Evolutionary conservation across 768 basidiomycete species (phyloP), one percentile per base, ranked within the genome.

Genomic region (Boletus tomentosulus): DNA sequence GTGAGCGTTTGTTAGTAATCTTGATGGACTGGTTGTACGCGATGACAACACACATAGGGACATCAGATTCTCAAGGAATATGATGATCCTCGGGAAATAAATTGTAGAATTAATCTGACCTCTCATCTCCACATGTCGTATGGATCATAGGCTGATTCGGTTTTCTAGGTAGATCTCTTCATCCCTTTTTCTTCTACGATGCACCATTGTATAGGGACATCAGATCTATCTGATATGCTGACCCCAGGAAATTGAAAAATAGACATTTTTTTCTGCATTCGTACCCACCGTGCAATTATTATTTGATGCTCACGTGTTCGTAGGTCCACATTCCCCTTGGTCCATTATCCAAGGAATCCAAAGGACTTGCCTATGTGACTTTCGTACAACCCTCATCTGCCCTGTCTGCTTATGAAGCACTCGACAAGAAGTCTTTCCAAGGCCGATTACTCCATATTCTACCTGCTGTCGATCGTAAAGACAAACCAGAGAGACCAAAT

Each of bases 371-470:
- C 1, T 89, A 82, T 58, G 75, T 86, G 31, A 74, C 76, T 3
- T 89, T 78, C 54, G 66, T 58, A 8, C 66, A 73, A 2, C 65
- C 82, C 0, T 54, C 71, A 3, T 68, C 74, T 15, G 86, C 87
- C 0, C 62, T 93, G 1, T 71, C 77, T 0, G 97, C 96, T 0
- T 92, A 86, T 60, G 79, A 85, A 52, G 77, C 76, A 0, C 77
- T 98, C 33, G 95, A 98, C 66, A 84, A 84, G 53, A 85, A 78
- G 35, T 84, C 91, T 0, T 94, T 97, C 69, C 93, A 95, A 71
- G 97, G 97, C 3, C 84, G 97, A 28, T 69, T 98, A 0, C 68
- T 99, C 2, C 97, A 98, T 65, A 85, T 98, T 50, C 76, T 99
- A 1, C 89, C 89, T 0, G 93, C 92, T 1, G 82, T 91, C 2